Percentiles rank a stretch among this genome's conserved stretches.
phyloP scores from a whole-genome alignment of 164 flowering plant genomes.

The Houttuynia cordata region DNA sequence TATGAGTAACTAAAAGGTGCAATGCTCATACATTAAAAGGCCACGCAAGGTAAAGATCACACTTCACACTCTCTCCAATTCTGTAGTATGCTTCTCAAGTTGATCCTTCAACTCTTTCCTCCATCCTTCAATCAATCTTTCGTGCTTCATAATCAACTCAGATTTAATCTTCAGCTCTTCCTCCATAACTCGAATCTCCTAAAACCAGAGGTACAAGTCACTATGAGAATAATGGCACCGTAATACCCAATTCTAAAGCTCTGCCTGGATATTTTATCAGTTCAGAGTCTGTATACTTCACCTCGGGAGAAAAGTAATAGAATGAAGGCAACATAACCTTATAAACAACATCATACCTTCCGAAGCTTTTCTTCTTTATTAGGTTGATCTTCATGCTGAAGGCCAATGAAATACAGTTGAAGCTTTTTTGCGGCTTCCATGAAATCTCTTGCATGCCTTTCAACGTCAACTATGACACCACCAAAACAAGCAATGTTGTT shows the following conservation, averaged over 20 bases:
- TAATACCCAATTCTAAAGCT: background rate
- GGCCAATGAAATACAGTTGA: slow-evolving; percentile 65
- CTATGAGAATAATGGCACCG: background rate
- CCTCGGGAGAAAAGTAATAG: background rate
- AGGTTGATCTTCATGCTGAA: slow-evolving; percentile 75
- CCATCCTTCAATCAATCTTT: slow-evolving; percentile 62
- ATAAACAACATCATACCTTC: slow-evolving; percentile 35
- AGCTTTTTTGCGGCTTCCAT: slow-evolving; percentile 98
- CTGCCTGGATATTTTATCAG: background rate
- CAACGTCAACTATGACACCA: slow-evolving; percentile 68
- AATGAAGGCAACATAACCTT: background rate
- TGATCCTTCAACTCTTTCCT: slow-evolving; percentile 61
- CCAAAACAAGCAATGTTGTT: background rate
- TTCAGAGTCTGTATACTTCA: background rate
- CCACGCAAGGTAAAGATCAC: slow-evolving; percentile 9
- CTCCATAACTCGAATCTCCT: slow-evolving; percentile 79
- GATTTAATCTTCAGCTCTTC: slow-evolving; percentile 60
- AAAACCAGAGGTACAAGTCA: slow-evolving; percentile 1
- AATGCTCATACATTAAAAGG: background rate
- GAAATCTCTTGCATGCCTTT: slow-evolving; percentile 96
- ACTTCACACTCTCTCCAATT: slow-evolving; percentile 72
- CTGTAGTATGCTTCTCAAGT: slow-evolving; percentile 47
- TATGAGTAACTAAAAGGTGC: no score
- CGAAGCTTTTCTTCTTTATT: slow-evolving; percentile 48
- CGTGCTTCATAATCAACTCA: slow-evolving; percentile 60